Evolutionary conservation across 352 stramenopile species (phyloP), one percentile per base, ranked within the genome.

Genomic region (Sclerospora graminicola): DNA sequence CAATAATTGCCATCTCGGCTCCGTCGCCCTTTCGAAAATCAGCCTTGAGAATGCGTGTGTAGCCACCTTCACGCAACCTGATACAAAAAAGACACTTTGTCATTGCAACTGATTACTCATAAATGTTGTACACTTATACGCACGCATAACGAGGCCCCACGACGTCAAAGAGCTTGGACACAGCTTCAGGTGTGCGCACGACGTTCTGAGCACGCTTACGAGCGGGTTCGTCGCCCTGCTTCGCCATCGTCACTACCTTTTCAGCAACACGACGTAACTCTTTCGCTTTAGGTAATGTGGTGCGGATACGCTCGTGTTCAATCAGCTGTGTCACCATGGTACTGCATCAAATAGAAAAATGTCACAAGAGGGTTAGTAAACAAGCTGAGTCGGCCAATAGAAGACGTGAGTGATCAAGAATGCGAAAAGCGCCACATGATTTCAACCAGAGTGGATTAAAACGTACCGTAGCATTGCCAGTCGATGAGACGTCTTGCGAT

Each of bases 321-420:
- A 99, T 94, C 40, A 99, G 75, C 45, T 96, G 96, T 46, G 92
- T 98, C 37, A 97, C 86, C 80, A 97, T 96, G 30, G 96, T 98
- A 31, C 78, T 92, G 46, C 50, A 36, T 31, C 15, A 48, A 33
- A 32, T 15, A n/a, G n/a, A n/a, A n/a, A n/a, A n/a, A n/a, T n/a
- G n/a, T n/a, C 44, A 6, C 21, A 3, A 26, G 21, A 26, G 21
- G 16, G 11, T 18, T 20, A 16, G 16, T 8, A 18, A 5, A 35
- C 13, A 35, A 18, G 7, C 11, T 3, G 21, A 26, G 3, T 6
- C 21, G 16, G 11, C 7, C 11, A 3, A 16, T 16, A 7, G 5
- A 2, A 2, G 5, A 35, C 8, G 16, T 7, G 16, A 5, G 28
- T 18, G 8, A 33, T n/a, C 14, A n/a, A 5, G 4, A 10, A 9